Conservation (phyloP, 768 basidiomycete species). For the Podaxis sp. region DNA sequence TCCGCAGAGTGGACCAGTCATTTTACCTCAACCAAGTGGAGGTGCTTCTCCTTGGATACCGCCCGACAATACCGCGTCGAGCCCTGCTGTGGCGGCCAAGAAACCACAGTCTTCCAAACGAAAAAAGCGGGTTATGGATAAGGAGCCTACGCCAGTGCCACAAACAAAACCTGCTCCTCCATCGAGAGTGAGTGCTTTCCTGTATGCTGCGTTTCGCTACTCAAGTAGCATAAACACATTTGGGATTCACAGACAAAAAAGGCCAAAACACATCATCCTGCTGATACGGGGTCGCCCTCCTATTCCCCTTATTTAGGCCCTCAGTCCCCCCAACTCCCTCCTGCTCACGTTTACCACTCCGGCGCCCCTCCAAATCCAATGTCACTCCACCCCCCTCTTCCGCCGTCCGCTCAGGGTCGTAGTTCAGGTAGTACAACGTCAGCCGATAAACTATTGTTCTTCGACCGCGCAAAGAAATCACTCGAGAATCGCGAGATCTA, state of each 20-base stretch:
- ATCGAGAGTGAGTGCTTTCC: conserved; percentile 22
- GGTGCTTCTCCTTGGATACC: conserved; percentile 17
- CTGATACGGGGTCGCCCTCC: conserved; percentile 53
- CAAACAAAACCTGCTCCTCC: conserved; percentile 42
- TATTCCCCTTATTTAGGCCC: conserved; percentile 47
- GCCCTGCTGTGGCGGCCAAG: conserved; percentile 28
- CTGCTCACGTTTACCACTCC: conserved; percentile 27
- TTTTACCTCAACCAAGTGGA: conserved; percentile 48
- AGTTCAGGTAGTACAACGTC: conserved; percentile 29
- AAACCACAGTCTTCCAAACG: conserved; percentile 48
- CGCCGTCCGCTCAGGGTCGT: conserved; percentile 24
- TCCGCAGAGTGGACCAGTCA: conserved; percentile 39
- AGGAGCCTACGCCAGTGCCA: conserved; percentile 64
- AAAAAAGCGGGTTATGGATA: conserved; percentile 63
- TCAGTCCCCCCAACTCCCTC: conserved; percentile 40
- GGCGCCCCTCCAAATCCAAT: conserved; percentile 19
- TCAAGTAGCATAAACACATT: conserved; percentile 7
- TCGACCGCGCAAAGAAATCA: conserved; percentile 86
- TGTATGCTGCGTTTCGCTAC: not conserved
- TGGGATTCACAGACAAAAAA: conserved; percentile 50
- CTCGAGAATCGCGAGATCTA: conserved; percentile 75
- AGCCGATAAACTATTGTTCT: conserved; percentile 85
- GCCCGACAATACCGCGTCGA: conserved; percentile 7
- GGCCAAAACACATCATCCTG: conserved; percentile 57
- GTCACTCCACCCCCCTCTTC: conserved; percentile 19